Base-by-base conservation (phyloP, 2,329 filamentous ascomycete species). In the Neofusicoccum laricinum region DNA sequence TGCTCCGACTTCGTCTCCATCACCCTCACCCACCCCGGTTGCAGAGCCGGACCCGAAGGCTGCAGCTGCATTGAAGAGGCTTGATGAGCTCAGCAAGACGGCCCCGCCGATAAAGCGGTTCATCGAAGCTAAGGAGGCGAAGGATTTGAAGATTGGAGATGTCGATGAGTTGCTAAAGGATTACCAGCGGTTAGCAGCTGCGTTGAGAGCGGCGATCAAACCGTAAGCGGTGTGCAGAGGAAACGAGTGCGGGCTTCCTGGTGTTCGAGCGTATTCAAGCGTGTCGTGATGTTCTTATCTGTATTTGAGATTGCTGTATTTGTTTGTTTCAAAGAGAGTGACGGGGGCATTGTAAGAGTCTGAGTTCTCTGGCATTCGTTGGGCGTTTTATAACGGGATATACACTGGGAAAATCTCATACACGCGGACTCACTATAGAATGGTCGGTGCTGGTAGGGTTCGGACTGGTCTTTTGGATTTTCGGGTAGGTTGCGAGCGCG, bases 91-190 rank as follows among this genome's bases (percentile, higher is more conserved):
- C 64, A 76, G 73, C 67, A 81, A 78, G 68, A 77, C 80, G 25
- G 72, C 77, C 17, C 80, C 80, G n/a, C 81, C 81, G 1, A 70
- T 77, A 51, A 82, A 80, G 70, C 73, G 76, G 48, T 83, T 83
- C 64, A 53, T 83, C 65, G 80, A 83, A 25, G 76, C 78, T 2
- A 77, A 78, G 63, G 78, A 79, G 67, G 78, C 78, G 45, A 75
- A 75, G 45, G 79, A 82, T 12, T 66, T 83, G 67, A 80, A 74
- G 70, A 62, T 83, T 49, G 80, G 77, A 11, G 81, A 83, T 66
- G 76, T 83, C 4, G 80, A 83, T 43, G 81, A 83, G 68, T 64
- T 79, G 57, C 65, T 79, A 69, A 78, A 74, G 66, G 77, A 79
- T 38, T 79, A 79, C 63, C 77, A 79, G 64, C 70, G 81, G 61